Conservation (phyloP, 2,329 filamentous ascomycete species). For the Ophiosphaerella narmari region DNA sequence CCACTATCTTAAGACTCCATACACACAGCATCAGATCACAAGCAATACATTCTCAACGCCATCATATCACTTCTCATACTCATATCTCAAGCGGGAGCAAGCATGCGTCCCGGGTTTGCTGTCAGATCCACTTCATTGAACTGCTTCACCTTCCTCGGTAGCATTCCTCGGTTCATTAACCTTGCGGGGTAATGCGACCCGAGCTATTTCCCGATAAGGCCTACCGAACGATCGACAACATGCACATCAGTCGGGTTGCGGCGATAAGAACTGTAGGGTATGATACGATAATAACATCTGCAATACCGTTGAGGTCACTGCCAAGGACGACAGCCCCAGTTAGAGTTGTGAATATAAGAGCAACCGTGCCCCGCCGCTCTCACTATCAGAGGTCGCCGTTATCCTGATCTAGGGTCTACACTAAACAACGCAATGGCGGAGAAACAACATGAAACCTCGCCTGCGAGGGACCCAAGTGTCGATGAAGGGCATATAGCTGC, state of each 20-base stretch:
- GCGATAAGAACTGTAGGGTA: constrained; percentile 15
- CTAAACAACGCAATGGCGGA: constrained; percentile 19
- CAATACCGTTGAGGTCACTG: constrained; percentile 11
- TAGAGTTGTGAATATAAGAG: constrained; percentile 1
- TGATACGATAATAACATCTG: constrained; percentile 14
- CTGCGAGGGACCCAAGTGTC: constrained; percentile 28
- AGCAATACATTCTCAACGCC: neutral
- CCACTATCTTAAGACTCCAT: neutral
- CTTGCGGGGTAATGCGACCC: constrained; percentile 18
- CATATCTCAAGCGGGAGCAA: neutral
- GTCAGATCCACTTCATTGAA: neutral
- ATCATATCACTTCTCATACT: neutral
- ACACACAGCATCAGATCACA: neutral
- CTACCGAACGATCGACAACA: constrained; percentile 25
- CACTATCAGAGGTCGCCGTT: neutral
- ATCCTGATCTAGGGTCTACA: neutral
- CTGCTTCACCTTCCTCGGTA: too few relatives aligned
- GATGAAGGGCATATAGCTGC: constrained; percentile 34
- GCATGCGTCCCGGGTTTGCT: neutral
- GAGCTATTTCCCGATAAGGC: constrained; percentile 24
- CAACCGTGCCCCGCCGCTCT: neutral
- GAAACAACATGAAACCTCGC: constrained; percentile 27
- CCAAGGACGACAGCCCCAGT: constrained; percentile 21
- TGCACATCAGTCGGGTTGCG: constrained; percentile 13
- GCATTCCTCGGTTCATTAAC: neutral